Percentiles rank a stretch among this genome's conserved stretches.
Conservation (phyloP, 2,329 filamentous ascomycete genomes). For the Clonostachys rosea region DNA sequence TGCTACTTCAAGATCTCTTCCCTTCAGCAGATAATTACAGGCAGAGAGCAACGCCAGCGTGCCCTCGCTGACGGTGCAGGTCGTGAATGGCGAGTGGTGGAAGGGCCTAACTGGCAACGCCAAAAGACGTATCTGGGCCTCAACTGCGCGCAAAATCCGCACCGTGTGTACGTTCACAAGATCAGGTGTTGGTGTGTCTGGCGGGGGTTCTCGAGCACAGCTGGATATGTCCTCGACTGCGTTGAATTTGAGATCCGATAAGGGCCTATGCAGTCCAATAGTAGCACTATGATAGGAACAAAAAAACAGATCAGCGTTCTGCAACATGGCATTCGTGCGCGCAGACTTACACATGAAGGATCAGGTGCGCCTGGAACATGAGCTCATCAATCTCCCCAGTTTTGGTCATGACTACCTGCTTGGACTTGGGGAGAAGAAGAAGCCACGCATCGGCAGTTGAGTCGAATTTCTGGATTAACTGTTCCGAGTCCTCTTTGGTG, state of each 20-base stretch:
- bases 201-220: slow-evolving; percentile 18
- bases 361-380: slow-evolving; percentile 17
- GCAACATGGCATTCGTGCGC: not conserved
- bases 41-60: slow-evolving; percentile 27
- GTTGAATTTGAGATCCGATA: slow-evolving; percentile 30
- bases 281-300: slow-evolving; percentile 15
- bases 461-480: slow-evolving; percentile 24
- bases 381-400: slow-evolving; percentile 19
- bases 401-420: slow-evolving; percentile 21
- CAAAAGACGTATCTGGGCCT: slow-evolving; percentile 29
- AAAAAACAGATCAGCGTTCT: not conserved
- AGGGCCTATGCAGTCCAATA: slow-evolving; percentile 28
- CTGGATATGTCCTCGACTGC: slow-evolving; percentile 28
- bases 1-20: slow-evolving; percentile 22
- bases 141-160: slow-evolving; percentile 26
- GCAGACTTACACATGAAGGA: slow-evolving; percentile 14
- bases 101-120: slow-evolving; percentile 24
- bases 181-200: slow-evolving; percentile 6
- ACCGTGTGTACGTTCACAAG: slow-evolving; percentile 29
- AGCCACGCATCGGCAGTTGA: slow-evolving; percentile 29
- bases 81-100: slow-evolving; percentile 29
- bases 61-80: slow-evolving; percentile 32
- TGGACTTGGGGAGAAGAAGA: slow-evolving; percentile 24
- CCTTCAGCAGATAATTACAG: slow-evolving; percentile 24
- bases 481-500: slow-evolving; percentile 12